Percentiles rank a stretch among this genome's conserved stretches.
phyloP scores from a whole-genome alignment of 192 early-diverging fungal genomes.

The Lobosporangium transversale region DNA sequence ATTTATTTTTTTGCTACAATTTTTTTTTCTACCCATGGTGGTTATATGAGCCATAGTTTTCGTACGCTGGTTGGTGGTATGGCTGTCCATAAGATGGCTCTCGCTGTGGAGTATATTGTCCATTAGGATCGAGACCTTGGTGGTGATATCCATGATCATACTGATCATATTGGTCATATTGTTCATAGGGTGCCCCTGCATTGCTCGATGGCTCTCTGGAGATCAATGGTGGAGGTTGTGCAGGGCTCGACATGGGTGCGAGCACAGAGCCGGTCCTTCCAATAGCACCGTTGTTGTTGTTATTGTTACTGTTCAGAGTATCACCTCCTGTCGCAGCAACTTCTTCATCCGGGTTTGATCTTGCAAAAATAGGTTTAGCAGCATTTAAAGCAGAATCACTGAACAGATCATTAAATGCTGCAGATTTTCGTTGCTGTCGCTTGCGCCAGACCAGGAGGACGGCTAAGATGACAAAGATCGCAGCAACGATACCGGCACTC shows the following conservation, averaged over 20 bases:
- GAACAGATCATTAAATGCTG: slow-evolving; percentile 10
- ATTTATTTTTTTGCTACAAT: no score
- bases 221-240: not conserved
- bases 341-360: not conserved
- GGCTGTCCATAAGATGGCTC: not conserved
- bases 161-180: not conserved
- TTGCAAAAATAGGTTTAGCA: slow-evolving; percentile 8
- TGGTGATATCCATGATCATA: not conserved
- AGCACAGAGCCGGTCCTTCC: not conserved
- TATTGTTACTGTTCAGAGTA: not conserved
- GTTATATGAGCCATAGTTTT: not conserved
- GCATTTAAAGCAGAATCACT: slow-evolving; percentile 2
- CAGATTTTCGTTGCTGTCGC: slow-evolving; percentile 6
- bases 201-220: not conserved
- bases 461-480: slow-evolving; percentile 15
- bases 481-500: slow-evolving; percentile 14
- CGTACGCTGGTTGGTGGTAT: not conserved
- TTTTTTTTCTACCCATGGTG: not conserved
- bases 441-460: slow-evolving; percentile 23
- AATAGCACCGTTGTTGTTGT: not conserved
- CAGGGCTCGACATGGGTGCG: not conserved
- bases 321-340: not conserved
- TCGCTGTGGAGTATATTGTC: no score
- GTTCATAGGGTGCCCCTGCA: not conserved
- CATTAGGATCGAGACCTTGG: no score